Conservation (phyloP, 1,284 basidiomycete species). For the Ustilago nuda region DNA sequence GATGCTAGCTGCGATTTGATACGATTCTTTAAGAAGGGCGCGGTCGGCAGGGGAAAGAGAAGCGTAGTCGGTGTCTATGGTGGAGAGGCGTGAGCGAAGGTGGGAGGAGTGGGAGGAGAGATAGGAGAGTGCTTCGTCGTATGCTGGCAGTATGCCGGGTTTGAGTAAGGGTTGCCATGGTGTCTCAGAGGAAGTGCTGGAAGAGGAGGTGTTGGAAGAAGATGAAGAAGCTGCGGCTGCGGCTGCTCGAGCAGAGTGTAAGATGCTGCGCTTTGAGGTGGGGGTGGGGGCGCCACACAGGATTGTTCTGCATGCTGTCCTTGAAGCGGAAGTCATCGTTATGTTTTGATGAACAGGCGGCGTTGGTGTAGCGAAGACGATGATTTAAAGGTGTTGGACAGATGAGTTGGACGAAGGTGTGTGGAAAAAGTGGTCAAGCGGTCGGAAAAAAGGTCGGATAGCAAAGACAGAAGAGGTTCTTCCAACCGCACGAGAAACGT, state of each 20-base stretch:
- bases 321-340: slow-evolving; percentile 17
- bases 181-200: slow-evolving; percentile 6
- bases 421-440: background rate
- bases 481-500: slow-evolving; percentile 37
- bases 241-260: slow-evolving; percentile 2
- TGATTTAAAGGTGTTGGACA: background rate
- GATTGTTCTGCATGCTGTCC: slow-evolving; percentile 9
- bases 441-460: slow-evolving; percentile 12
- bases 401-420: background rate
- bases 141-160: slow-evolving; percentile 79
- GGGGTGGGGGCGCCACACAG: background rate
- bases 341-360: background rate
- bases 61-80: slow-evolving; percentile 41
- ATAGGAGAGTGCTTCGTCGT: slow-evolving; percentile 81
- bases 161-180: slow-evolving; percentile 73
- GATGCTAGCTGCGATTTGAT: slow-evolving; percentile 77
- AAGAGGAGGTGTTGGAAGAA: slow-evolving; percentile 3
- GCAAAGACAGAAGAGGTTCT: slow-evolving; percentile 11
- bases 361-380: background rate
- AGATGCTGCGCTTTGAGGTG: slow-evolving; percentile 10
- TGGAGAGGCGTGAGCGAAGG: slow-evolving; percentile 73
- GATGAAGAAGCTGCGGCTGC: background rate
- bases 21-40: slow-evolving; percentile 67
- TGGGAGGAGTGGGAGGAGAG: slow-evolving; percentile 72
- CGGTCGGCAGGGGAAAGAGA: slow-evolving; percentile 15